phyloP scores from a whole-genome alignment of 2,329 filamentous ascomycete genomes.

The Colletotrichum cuscutae region DNA sequence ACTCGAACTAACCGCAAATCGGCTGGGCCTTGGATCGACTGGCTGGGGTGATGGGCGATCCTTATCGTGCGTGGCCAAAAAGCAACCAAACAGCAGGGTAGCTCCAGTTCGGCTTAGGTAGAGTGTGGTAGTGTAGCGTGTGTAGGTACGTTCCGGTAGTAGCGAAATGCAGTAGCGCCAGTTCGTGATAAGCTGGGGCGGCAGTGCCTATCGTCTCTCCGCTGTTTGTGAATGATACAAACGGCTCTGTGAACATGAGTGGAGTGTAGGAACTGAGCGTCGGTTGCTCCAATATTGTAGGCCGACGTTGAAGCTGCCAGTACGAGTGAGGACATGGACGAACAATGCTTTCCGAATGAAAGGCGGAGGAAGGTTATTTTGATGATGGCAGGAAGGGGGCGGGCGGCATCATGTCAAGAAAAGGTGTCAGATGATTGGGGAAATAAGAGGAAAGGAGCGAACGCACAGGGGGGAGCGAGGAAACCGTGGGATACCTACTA shows the following conservation, averaged over 20 bases:
- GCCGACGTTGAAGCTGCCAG: not conserved
- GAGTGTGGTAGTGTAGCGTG: not conserved
- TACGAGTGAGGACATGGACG: not conserved
- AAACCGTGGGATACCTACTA: not conserved
- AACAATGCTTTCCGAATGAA: not conserved
- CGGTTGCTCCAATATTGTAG: not conserved
- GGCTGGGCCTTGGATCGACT: conserved; percentile 4
- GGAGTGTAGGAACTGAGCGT: not conserved
- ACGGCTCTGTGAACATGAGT: not conserved
- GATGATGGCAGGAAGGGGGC: not conserved
- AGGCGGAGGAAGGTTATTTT: not conserved
- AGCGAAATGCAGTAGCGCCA: conserved; percentile 2
- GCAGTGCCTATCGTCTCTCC: not conserved
- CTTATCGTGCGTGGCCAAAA: conserved; percentile 44
- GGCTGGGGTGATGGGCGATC: conserved; percentile 39
- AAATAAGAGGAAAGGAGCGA: not conserved
- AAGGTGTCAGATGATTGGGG: not conserved
- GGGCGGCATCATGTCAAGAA: not conserved
- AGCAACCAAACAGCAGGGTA: conserved; percentile 6
- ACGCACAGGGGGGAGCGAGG: not conserved
- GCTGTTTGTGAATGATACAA: not conserved
- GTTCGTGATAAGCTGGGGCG: conserved; percentile 12
- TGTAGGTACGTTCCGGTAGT: not conserved
- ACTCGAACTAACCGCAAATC: not conserved
- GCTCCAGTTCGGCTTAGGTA: not conserved